Percentiles rank a stretch among this genome's conserved stretches.
These are phyloP conservation scores for Phytophthora pini DNA, from an alignment of 352 stramenopile genomes.

Conservation along the genomic window DNA sequence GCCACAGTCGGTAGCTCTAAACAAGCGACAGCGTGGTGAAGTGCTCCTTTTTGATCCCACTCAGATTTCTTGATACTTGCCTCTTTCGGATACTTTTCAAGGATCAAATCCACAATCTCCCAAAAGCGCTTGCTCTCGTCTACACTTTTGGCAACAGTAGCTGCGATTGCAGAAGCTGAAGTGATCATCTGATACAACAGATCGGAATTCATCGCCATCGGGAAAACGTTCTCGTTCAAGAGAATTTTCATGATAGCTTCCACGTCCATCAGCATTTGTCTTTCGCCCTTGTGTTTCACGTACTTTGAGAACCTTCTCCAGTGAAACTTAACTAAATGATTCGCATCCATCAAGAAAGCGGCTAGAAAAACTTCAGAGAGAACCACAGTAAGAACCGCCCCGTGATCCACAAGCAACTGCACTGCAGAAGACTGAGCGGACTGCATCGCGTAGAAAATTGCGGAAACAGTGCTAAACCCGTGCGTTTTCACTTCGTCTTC, in stretches of 20 bases:
- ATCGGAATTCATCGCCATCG: constrained; percentile 45
- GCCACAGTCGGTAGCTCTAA: constrained; percentile 41
- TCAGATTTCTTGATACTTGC: constrained; percentile 38
- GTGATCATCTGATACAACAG: constrained; percentile 52
- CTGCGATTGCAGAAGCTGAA: constrained; percentile 41
- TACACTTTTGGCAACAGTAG: constrained; percentile 39
- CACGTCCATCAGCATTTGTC: constrained; percentile 44
- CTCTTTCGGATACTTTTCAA: constrained; percentile 43
- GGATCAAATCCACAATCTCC: constrained; percentile 38
- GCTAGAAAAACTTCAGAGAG: constrained; percentile 47
- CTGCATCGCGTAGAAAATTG: constrained; percentile 44
- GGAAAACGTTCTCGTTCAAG: constrained; percentile 39
- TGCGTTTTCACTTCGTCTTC: constrained; percentile 6
- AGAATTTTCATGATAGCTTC: constrained; percentile 53
- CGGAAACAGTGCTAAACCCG: constrained; percentile 24
- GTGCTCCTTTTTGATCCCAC: constrained; percentile 46
- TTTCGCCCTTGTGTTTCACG: constrained; percentile 31
- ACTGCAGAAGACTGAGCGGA: constrained; percentile 43
- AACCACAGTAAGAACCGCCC: constrained; percentile 34
- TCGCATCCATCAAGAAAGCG: constrained; percentile 24
- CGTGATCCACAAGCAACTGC: constrained; percentile 53
- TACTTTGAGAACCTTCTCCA: constrained; percentile 50
- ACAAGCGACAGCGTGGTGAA: constrained; percentile 60
- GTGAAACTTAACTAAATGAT: constrained; percentile 4
- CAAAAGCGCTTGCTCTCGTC: constrained; percentile 54